Conservation (phyloP, 2,329 filamentous ascomycete genomes). For the Seiridium cupressi region DNA sequence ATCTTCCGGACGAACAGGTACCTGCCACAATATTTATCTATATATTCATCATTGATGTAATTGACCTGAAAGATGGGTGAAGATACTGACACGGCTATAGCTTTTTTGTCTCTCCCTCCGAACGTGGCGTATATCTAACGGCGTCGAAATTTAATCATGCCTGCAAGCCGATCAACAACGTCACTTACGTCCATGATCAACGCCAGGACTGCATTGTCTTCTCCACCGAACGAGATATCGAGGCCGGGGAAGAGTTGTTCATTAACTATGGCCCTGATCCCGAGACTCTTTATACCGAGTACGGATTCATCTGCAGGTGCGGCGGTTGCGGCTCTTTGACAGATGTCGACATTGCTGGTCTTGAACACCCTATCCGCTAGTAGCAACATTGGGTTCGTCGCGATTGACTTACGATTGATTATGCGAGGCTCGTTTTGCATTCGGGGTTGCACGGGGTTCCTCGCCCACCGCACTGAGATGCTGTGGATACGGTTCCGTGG, state of each 20-base stretch:
- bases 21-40: constrained; percentile 14
- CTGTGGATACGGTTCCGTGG: background rate
- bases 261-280: constrained; percentile 45
- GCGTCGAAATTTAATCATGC: constrained; percentile 60
- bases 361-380: background rate
- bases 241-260: constrained; percentile 46
- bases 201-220: constrained; percentile 36
- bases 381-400: background rate
- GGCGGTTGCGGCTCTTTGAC: constrained; percentile 36
- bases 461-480: background rate
- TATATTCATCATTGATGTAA: background rate
- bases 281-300: constrained; percentile 36
- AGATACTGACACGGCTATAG: background rate
- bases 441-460: background rate
- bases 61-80: background rate
- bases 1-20: constrained; percentile 48
- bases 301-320: constrained; percentile 54
- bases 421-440: background rate
- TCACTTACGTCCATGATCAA: constrained; percentile 42
- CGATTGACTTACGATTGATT: background rate
- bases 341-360: constrained; percentile 9
- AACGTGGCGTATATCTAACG: constrained; percentile 44
- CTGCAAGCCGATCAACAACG: constrained; percentile 40
- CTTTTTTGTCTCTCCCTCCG: background rate
- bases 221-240: constrained; percentile 33